Percentiles rank a stretch among this genome's conserved stretches.
phyloP scores from a whole-genome alignment of 2,329 filamentous ascomycete species.

The Cyanodermella asteris region DNA sequence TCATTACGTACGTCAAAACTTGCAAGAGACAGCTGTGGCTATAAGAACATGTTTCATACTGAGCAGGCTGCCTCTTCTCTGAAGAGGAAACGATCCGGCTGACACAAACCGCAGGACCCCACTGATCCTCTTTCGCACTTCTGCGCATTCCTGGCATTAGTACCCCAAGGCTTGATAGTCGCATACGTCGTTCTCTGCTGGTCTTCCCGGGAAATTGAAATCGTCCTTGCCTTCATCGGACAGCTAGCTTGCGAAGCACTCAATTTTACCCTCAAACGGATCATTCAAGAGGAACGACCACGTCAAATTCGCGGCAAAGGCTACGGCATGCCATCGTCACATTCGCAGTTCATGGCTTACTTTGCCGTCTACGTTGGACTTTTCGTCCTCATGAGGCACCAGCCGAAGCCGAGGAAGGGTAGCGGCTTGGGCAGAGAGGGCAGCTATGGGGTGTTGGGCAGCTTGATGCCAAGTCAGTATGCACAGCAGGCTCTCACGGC shows the following conservation, averaged over 20 bases:
- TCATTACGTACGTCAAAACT: constrained; percentile 53
- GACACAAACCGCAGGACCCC: constrained; percentile 42
- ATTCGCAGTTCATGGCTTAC: constrained; percentile 85
- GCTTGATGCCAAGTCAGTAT: constrained; percentile 13
- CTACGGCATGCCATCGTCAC: constrained; percentile 92
- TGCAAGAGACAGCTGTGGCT: constrained; percentile 1
- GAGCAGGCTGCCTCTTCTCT: too few species aligned
- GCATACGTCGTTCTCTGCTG: constrained; percentile 78
- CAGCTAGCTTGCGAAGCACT: constrained; percentile 80
- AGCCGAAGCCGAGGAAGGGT: constrained; percentile 28
- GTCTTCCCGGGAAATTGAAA: constrained; percentile 76
- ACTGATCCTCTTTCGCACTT: constrained; percentile 62
- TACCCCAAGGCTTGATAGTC: constrained; percentile 78
- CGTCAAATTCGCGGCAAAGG: constrained; percentile 64
- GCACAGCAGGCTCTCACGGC: constrained; percentile 38
- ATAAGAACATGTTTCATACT: too few species aligned
- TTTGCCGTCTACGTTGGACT: constrained; percentile 68
- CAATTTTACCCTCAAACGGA: constrained; percentile 73
- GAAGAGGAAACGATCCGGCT: too few species aligned
- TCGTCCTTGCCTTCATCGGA: constrained; percentile 72
- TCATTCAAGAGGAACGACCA: constrained; percentile 82
- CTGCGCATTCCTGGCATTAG: constrained; percentile 82
- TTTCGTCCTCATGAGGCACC: constrained; percentile 66
- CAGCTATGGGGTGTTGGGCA: too few species aligned
- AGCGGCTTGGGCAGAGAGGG: too few species aligned